These are phyloP conservation scores for Alternaria brassicae DNA, from an alignment of 2,329 filamentous ascomycete genomes.

Conservation along the genomic window DNA sequence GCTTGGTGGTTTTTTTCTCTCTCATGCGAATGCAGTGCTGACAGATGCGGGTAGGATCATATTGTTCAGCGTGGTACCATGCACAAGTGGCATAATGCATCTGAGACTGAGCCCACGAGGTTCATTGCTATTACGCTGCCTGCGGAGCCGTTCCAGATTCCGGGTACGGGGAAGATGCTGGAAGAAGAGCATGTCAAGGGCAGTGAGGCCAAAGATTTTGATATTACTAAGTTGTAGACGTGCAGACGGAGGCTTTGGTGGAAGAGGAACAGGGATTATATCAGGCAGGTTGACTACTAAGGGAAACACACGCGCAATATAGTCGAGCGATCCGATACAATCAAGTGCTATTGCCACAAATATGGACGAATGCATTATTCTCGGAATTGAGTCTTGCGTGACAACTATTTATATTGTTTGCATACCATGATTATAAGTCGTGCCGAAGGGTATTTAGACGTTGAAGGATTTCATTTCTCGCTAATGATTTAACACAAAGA, in stretches of 20 bases:
- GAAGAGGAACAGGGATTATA: background rate
- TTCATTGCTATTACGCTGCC: constrained; percentile 32
- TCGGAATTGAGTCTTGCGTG: background rate
- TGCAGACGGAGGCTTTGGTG: too few species aligned
- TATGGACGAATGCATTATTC: too few species aligned
- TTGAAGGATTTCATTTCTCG: constrained; percentile 14
- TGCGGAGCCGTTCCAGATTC: constrained; percentile 31
- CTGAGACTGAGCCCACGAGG: constrained; percentile 28
- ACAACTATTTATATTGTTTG: background rate
- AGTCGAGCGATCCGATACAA: background rate
- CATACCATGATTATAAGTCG: background rate
- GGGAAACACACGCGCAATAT: background rate
- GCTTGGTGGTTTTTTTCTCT: background rate
- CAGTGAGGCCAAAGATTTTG: constrained; percentile 12
- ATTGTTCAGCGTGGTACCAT: constrained; percentile 33
- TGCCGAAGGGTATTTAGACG: background rate
- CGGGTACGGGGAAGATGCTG: constrained; percentile 28
- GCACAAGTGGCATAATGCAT: constrained; percentile 30
- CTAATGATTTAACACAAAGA: constrained; percentile 11
- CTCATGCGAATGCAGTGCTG: background rate
- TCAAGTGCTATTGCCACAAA: background rate
- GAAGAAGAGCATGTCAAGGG: constrained; percentile 23
- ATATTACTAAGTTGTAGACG: constrained; percentile 9
- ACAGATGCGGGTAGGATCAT: constrained; percentile 13
- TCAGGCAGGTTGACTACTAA: background rate